Base-by-base conservation (phyloP, 805 yeast species). In the Nakazawaea wickerhamii region DNA sequence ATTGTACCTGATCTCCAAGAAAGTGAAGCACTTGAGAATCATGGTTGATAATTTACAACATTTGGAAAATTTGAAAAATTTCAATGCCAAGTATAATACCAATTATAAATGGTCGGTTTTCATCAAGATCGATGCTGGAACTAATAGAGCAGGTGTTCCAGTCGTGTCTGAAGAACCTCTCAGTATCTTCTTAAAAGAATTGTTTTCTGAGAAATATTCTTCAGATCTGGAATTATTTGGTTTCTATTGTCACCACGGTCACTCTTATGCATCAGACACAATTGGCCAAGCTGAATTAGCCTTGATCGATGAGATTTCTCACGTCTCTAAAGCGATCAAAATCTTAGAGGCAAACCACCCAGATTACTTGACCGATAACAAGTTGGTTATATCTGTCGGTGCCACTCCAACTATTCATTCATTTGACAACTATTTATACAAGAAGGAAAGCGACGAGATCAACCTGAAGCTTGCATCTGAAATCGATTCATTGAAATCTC, bases 361-460 rank as follows among this genome's bases (percentile, higher is more conserved):
- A 3, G 37, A 57, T 1, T 48, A 37, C 18, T 30, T 43, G 13
- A 4, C 23, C 3, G 7, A 26, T 4, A 14, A 34, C 30, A 50
- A 63, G 15, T 60, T 83, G 22, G 67, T 66, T 5, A 61, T 84
- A 2, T 82, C 91, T 0, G 84, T 84, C 19, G 95, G 95, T 18
- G 89, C 93, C 1, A 83, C 95, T 0, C 93, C 93, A 35, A 84
- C 91, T 0, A 77, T 84, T 4, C 86, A 81, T 54, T 74, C 85
- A 0, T 65, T 79, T 20, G 63, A 63, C 25, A 45, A 9, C 47
- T 64, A 41, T 42, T 1, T 30, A 18, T 43, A n/a, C 47, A 19
- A 14, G 26, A 43, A 37, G 43, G 8, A 64, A 58, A 26, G 35
- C 62, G 36, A 47, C 14, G 28, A 43, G 7, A 48, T 55, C 17